Evolutionary conservation across 2,329 filamentous ascomycete species (phyloP).

Genomic region (Aureobasidium sp.): DNA sequence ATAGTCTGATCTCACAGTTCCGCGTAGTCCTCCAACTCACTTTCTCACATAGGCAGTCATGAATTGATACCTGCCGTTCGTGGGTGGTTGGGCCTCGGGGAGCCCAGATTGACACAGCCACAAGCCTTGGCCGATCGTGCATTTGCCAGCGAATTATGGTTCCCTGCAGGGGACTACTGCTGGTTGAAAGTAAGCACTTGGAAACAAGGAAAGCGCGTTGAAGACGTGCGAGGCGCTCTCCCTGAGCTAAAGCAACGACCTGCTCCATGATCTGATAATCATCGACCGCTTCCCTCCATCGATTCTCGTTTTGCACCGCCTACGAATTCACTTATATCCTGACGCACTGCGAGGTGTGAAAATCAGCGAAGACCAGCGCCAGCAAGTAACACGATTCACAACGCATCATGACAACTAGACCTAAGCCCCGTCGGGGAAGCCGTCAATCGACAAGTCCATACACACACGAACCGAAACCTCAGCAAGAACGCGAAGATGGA

Average conservation of each 20-base stretch:
- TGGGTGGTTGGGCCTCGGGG: not conserved
- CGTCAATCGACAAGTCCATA: not conserved
- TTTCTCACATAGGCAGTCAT: too few species aligned
- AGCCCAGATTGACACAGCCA: conserved; percentile 3
- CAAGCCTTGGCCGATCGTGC: conserved; percentile 6
- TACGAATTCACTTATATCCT: not conserved
- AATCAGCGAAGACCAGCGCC: not conserved
- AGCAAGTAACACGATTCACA: not conserved
- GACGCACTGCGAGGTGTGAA: not conserved
- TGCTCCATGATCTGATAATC: not conserved
- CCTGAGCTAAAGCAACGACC: not conserved
- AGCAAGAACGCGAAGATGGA: conserved; percentile 14
- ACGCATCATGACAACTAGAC: conserved; percentile 11
- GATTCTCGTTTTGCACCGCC: not conserved
- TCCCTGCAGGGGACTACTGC: not conserved
- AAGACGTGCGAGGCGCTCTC: conserved; percentile 7
- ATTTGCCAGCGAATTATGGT: not conserved
- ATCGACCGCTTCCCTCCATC: not conserved
- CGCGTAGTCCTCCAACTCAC: not conserved
- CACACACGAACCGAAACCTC: conserved; percentile 8
- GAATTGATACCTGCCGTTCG: not conserved
- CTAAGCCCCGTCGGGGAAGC: conserved; percentile 9
- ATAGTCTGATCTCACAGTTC: not conserved
- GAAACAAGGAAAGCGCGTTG: not conserved
- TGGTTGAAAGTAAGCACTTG: not conserved